Evolutionary conservation across 768 basidiomycete species (phyloP).

Genomic region (Hemileccinum rubropunctum): DNA sequence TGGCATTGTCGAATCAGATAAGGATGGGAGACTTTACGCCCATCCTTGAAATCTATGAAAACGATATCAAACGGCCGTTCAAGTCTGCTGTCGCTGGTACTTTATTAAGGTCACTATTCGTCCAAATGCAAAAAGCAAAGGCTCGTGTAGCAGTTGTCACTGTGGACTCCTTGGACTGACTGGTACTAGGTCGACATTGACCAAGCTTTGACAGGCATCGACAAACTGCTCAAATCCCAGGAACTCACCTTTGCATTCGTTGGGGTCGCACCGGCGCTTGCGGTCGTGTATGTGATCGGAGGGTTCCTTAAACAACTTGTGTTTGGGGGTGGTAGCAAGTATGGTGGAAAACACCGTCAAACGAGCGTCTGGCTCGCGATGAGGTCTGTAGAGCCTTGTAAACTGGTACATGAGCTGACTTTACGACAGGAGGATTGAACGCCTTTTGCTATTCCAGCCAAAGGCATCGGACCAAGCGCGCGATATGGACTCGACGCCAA

Average conservation of each 20-base stretch:
- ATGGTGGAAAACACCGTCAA: slow-evolving; percentile 56
- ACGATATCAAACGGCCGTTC: slow-evolving; percentile 86
- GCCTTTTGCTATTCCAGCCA: slow-evolving; percentile 56
- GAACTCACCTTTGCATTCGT: slow-evolving; percentile 97
- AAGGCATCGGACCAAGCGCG: slow-evolving; percentile 10
- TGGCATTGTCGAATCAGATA: slow-evolving; percentile 60
- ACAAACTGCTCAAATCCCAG: slow-evolving; percentile 90
- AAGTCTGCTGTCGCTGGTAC: slow-evolving; percentile 78
- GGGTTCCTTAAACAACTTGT: slow-evolving; percentile 53
- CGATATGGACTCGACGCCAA: slow-evolving; percentile 8
- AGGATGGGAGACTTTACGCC: slow-evolving; percentile 82
- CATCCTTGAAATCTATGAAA: slow-evolving; percentile 84
- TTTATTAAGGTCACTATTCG: slow-evolving; percentile 78
- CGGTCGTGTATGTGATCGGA: slow-evolving; percentile 67
- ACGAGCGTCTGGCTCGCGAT: slow-evolving; percentile 67
- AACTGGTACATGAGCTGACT: slow-evolving; percentile 7
- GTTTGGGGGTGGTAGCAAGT: slow-evolving; percentile 47
- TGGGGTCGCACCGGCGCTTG: slow-evolving; percentile 87
- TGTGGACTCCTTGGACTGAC: background rate
- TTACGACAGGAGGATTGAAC: slow-evolving; percentile 57
- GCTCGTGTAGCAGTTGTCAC: slow-evolving; percentile 33
- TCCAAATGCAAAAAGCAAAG: slow-evolving; percentile 96
- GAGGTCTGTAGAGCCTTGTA: slow-evolving; percentile 42
- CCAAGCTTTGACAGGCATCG: slow-evolving; percentile 86
- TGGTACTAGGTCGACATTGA: slow-evolving; percentile 79